These are phyloP conservation scores for Penicillium crystallinum DNA, from an alignment of 495 filamentous ascomycete genomes.

Conservation along the genomic window DNA sequence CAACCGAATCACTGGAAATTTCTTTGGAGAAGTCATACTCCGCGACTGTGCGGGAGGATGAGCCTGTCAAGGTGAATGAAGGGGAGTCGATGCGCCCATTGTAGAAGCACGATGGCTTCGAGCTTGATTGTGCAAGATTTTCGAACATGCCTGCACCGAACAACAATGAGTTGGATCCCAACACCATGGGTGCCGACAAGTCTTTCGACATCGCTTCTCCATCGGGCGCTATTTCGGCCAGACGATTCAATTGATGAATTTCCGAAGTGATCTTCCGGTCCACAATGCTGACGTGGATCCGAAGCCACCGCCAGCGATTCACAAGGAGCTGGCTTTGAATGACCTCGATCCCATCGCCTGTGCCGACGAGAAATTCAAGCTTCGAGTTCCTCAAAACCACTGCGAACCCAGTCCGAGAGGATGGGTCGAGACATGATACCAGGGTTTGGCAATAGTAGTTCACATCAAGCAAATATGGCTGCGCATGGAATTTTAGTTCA, in stretches of 20 bases:
- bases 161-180: not conserved
- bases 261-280: not conserved
- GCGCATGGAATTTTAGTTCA: not conserved
- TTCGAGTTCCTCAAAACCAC: not conserved
- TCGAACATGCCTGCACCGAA: not conserved
- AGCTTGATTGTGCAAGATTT: not conserved
- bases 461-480: constrained; percentile 1
- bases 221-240: not conserved
- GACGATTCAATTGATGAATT: not conserved
- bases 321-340: not conserved
- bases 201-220: not conserved
- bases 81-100: not conserved
- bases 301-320: not conserved
- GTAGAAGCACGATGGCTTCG: not conserved
- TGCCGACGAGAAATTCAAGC: not conserved
- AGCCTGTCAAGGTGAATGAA: not conserved
- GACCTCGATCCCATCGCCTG: not conserved
- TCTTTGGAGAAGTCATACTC: not conserved
- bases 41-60: not conserved
- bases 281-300: not conserved
- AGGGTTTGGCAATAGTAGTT: not conserved
- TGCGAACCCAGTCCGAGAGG: not conserved
- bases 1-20: not conserved
- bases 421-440: not conserved
- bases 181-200: not conserved